Evolutionary conservation across 2,329 filamentous ascomycete species (phyloP).

Genomic region (Domatiomyces globalis): DNA sequence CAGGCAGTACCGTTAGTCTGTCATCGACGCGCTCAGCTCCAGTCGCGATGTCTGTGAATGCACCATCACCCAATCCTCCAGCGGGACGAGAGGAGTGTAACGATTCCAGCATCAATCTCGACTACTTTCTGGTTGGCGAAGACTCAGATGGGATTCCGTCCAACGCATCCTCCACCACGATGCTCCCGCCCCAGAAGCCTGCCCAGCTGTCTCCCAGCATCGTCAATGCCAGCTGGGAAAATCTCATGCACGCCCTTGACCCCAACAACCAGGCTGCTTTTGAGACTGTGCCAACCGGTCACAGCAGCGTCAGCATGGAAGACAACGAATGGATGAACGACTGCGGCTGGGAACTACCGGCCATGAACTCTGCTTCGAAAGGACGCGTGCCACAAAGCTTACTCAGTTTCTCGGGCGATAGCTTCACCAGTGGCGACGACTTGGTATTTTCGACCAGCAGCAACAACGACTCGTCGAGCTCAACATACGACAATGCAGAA

Average conservation of each 20-base stretch:
- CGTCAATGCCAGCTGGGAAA: constrained; percentile 61
- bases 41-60: constrained; percentile 4
- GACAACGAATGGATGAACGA: constrained; percentile 27
- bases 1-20: constrained; percentile 13
- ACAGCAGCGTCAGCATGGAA: constrained; percentile 4
- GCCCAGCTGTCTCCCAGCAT: constrained; percentile 22
- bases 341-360: constrained; percentile 25
- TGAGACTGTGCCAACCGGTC: constrained; percentile 5
- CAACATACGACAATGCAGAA: constrained; percentile 5
- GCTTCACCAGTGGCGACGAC: constrained; percentile 41
- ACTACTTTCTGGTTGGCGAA: constrained; percentile 39
- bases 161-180: constrained; percentile 27
- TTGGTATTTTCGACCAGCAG: constrained; percentile 21
- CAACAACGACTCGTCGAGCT: constrained; percentile 13
- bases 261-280: constrained; percentile 14
- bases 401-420: constrained; percentile 47
- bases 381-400: constrained; percentile 36
- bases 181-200: constrained; percentile 28
- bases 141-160: constrained; percentile 13
- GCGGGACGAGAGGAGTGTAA: not conserved
- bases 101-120: constrained; percentile 33
- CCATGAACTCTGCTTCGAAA: constrained; percentile 22
- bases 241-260: constrained; percentile 47
- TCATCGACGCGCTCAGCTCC: constrained; percentile 17
- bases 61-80: constrained; percentile 5